Evolutionary conservation across 331 rosid species (phyloP), one percentile per base, ranked within the genome.

Genomic region (Malus hybrid): DNA sequence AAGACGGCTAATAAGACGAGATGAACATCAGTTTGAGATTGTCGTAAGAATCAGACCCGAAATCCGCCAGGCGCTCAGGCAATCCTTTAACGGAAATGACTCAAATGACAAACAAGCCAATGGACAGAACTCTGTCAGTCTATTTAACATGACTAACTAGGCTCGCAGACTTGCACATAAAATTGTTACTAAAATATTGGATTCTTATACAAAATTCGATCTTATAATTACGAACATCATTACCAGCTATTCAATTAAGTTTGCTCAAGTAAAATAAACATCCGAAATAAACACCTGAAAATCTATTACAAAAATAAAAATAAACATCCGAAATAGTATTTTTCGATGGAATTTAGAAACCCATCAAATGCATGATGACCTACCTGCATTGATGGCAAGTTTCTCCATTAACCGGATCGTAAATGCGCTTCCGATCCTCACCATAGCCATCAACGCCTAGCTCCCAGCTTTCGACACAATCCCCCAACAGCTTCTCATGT

Each of bases 321-420:
- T 42, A 42, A 42, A 50, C 20, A 16, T 50, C 19, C 3, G 3
- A 50, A 50, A 50, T 50, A 6, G n/a, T 50, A 50, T 50, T 6
- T 6, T 50, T 50, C 56, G 9, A 50, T 16, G 18, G 19, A 50
- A 50, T 50, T 50, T 50, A 50, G 56, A 33, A 34, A 71, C 27
- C 66, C 16, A 16, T 52, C 46, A 60, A 2, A 42, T 9, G 44
- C 28, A 11, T 4, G 1, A 10, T 9, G 44, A 60, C 3, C 12
- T 71, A 93, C 97, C 94, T 82, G 91, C 96, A 90, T 80, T 93
- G 97, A 77, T 93, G 97, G 78, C 97, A 93, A 32, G 86, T 63
- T 77, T 84, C 84, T 75, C 97, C 96, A 32, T 85, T 82, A 80
- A 73, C 54, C 16, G 81, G 28, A 81, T 93, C 94, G 63, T 81